Evolutionary conservation across 2,329 filamentous ascomycete species (phyloP).

Genomic region (Zymoseptoria crescenta): DNA sequence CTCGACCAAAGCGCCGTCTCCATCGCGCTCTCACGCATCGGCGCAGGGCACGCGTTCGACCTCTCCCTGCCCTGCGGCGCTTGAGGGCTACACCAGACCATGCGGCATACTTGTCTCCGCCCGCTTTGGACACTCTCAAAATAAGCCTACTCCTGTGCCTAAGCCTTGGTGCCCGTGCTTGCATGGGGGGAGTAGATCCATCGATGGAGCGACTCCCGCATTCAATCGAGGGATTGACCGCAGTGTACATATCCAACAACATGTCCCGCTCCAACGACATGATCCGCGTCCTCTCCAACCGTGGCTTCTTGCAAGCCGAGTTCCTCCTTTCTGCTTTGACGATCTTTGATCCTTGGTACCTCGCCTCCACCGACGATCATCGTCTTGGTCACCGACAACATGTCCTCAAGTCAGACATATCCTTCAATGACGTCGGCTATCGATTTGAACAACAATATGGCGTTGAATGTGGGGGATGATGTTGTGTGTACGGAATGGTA

Average conservation of each 20-base stretch:
- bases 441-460: conserved; percentile 8
- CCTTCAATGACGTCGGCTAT: conserved; percentile 21
- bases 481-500: conserved; percentile 25
- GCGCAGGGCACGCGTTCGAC: background rate
- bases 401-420: conserved; percentile 25
- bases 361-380: conserved; percentile 19
- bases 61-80: conserved; percentile 4
- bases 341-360: conserved; percentile 19
- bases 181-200: conserved; percentile 12
- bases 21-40: background rate
- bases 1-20: background rate
- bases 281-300: conserved; percentile 10
- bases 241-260: conserved; percentile 25
- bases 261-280: conserved; percentile 21
- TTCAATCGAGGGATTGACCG: background rate
- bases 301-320: conserved; percentile 19
- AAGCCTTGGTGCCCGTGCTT: conserved; percentile 18
- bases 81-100: conserved; percentile 11
- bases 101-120: conserved; percentile 12
- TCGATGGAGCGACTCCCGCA: conserved; percentile 15
- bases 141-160: conserved; percentile 20
- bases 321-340: conserved; percentile 4
- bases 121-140: conserved; percentile 18
- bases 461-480: conserved; percentile 1
- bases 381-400: conserved; percentile 11